Conservation (phyloP, 2,329 filamentous ascomycete genomes). For the Metarhizium brunneum region DNA sequence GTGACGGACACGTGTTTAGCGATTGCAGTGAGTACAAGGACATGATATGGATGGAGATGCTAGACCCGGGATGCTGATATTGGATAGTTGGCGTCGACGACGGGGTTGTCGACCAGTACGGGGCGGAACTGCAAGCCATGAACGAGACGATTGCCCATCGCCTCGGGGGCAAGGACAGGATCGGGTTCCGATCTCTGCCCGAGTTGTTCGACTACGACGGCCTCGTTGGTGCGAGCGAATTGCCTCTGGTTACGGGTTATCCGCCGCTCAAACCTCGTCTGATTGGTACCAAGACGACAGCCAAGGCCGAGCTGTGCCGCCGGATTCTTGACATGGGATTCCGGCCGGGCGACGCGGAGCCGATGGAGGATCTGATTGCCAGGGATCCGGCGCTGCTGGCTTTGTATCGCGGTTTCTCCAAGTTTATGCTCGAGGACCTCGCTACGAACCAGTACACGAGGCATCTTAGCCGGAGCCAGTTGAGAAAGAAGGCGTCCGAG, state of each 20-base stretch:
- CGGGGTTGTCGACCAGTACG: slow-evolving; percentile 29
- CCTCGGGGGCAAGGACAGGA: slow-evolving; percentile 14
- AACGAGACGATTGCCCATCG: slow-evolving; percentile 18
- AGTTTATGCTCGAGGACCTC: slow-evolving; percentile 37
- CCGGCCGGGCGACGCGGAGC: slow-evolving; percentile 21
- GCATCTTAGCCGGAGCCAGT: slow-evolving; percentile 16
- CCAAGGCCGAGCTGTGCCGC: slow-evolving; percentile 21
- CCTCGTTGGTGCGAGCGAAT: not conserved
- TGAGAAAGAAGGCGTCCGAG: slow-evolving; percentile 19
- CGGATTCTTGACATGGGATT: slow-evolving; percentile 24
- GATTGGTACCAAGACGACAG: slow-evolving; percentile 15
- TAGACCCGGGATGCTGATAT: not conserved
- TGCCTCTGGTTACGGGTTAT: slow-evolving; percentile 12
- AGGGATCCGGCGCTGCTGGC: slow-evolving; percentile 30
- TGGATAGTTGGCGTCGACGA: slow-evolving; percentile 31
- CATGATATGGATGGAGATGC: not conserved
- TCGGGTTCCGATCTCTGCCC: slow-evolving; percentile 19
- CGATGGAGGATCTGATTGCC: slow-evolving; percentile 15
- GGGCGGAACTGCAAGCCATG: slow-evolving; percentile 26
- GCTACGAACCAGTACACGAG: slow-evolving; percentile 15
- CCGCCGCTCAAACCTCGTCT: slow-evolving; percentile 30
- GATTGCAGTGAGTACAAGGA: slow-evolving; percentile 24
- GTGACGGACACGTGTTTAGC: slow-evolving; percentile 30
- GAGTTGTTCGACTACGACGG: slow-evolving; percentile 19
- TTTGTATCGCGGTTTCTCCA: slow-evolving; percentile 52